Base-by-base conservation (phyloP, 768 basidiomycete genomes). In the Phallus indusiatus region DNA sequence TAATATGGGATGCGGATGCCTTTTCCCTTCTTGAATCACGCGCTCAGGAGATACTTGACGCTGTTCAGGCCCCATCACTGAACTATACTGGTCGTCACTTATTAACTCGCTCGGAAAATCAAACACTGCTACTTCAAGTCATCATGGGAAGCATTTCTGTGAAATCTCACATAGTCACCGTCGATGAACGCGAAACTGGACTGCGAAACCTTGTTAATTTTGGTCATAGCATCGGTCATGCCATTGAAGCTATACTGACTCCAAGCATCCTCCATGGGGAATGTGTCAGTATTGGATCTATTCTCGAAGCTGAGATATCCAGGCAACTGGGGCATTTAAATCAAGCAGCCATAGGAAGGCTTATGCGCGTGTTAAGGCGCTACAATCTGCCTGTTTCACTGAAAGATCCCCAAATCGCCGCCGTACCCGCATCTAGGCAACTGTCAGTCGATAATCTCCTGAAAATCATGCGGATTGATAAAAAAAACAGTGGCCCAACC, bases 171-270 rank as follows among this genome's bases (percentile, higher is more conserved):
- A 97, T 98, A 66, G 96, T 98, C 62, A 94, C 95, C 35, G 81
- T 91, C 65, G 96, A 99, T 74, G 92, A 94, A 71, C 90, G 88
- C 67, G 96, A 99, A 74, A 94, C 94, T 0, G 91, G 96, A 20
- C 80, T 99, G 47, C 90, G 96, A 63, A 97, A 97, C 75, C 85
- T 99, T 56, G 95, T 99, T 76, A 99, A 99, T 73, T 98, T 98
- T 68, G 96, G 96, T 1, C 96, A 99, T 72, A 93, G 89, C 47
- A 94, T 99, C 66, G 96, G 96, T 0, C 96, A 99, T 74, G 96
- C 95, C 16, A 94, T 98, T 67, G 96, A 99, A 73, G 96, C 94
- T 8, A 83, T 98, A 42, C 75, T 98, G 58, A 95, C 95, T 0
- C 95, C 95, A 18, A 80, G 85, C 16, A 88, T 97, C 62, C 82